Evolutionary conservation across 768 basidiomycete species (phyloP).

Genomic region (Termitomyces sp.): DNA sequence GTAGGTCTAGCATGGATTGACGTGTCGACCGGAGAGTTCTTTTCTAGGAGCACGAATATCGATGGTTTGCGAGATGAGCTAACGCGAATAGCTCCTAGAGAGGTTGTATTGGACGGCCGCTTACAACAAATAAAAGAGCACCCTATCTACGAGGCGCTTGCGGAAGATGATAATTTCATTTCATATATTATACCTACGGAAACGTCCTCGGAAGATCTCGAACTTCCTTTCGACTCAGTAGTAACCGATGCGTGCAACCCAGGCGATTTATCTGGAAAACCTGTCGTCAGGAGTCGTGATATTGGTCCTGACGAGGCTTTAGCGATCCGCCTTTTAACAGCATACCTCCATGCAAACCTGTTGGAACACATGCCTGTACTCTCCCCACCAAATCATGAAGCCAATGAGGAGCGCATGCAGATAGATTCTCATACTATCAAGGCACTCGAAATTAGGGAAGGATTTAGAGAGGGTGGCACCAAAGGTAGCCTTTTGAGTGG

Average conservation of each 20-base stretch:
- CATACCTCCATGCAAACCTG: constrained; percentile 63
- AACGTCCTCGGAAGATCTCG: constrained; percentile 1
- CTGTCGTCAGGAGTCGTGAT: constrained; percentile 17
- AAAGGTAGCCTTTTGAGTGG: constrained; percentile 74
- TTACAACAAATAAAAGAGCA: constrained; percentile 36
- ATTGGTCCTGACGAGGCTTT: constrained; percentile 38
- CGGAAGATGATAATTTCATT: constrained; percentile 52
- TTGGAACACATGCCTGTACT: constrained; percentile 77
- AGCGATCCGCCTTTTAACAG: constrained; percentile 62
- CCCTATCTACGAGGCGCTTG: constrained; percentile 45
- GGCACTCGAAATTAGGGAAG: constrained; percentile 82
- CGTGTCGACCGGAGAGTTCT: constrained; percentile 92
- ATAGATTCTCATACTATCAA: constrained; percentile 88
- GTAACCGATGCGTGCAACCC: neutral
- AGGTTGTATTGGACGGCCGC: constrained; percentile 64
- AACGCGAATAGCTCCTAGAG: constrained; percentile 74
- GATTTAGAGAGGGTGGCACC: constrained; percentile 64
- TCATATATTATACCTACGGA: constrained; percentile 38
- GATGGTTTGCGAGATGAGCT: constrained; percentile 76
- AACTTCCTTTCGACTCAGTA: neutral
- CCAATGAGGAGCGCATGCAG: constrained; percentile 63
- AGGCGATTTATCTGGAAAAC: neutral
- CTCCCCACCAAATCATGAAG: constrained; percentile 55
- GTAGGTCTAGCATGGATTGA: constrained; percentile 93
- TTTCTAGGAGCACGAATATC: constrained; percentile 57